Evolutionary conservation across 106 monocot genomes (phyloP).

Genomic region (Phalaenopsis aphrodite): DNA sequence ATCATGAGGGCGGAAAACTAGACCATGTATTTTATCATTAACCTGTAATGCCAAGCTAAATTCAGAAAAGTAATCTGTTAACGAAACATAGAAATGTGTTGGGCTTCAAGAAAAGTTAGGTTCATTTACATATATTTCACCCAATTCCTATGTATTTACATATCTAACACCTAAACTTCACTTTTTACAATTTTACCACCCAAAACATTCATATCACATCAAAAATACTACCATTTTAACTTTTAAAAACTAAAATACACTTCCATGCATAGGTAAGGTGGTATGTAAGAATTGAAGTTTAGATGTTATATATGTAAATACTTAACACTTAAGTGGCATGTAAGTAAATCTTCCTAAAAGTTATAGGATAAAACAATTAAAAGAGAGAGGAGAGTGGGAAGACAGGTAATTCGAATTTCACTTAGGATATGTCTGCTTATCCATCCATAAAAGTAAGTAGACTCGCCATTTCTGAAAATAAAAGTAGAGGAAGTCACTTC

Average conservation of each 20-base stretch:
- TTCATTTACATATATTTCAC: too few relatives aligned
- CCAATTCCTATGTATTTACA: too few relatives aligned
- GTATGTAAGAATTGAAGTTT: too few relatives aligned
- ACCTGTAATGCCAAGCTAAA: conserved; percentile 36
- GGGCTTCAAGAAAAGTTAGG: neutral
- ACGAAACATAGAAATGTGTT: neutral
- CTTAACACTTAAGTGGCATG: too few relatives aligned
- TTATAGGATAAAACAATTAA: neutral
- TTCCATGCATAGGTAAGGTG: too few relatives aligned
- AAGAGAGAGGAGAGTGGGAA: neutral
- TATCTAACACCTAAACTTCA: too few relatives aligned
- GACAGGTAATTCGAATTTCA: neutral
- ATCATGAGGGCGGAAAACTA: conserved; percentile 49
- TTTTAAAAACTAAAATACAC: too few relatives aligned
- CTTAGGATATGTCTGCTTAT: neutral
- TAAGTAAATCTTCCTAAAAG: neutral
- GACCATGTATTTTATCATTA: conserved; percentile 44
- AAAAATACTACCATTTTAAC: too few relatives aligned
- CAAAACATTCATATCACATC: too few relatives aligned
- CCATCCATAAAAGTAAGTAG: neutral
- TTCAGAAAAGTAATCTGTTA: neutral
- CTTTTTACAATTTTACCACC: too few relatives aligned
- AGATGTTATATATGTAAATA: too few relatives aligned
- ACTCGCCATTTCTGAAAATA: neutral
- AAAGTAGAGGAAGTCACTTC: neutral